phyloP scores from a whole-genome alignment of 257 asterid species.

The Perilla frutescens region DNA sequence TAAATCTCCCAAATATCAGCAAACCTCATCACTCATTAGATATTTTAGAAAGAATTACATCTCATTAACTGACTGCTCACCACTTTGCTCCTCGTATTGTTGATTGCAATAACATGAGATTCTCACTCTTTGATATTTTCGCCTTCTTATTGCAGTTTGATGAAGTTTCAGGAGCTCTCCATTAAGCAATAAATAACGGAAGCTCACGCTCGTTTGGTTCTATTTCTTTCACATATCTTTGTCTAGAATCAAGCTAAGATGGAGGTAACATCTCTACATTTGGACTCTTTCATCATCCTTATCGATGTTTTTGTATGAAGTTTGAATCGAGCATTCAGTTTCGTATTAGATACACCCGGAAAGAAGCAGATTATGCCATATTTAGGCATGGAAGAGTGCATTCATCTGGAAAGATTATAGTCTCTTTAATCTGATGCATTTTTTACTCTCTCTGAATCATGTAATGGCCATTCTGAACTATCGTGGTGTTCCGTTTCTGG shows the following conservation, averaged over 20 bases:
- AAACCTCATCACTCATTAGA: too few relatives aligned
- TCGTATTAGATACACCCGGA: background rate
- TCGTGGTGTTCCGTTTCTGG: background rate
- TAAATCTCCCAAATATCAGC: background rate
- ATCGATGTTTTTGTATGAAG: too few relatives aligned
- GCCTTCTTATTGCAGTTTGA: slow-evolving; percentile 58
- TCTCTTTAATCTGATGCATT: background rate
- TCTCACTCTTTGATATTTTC: slow-evolving; percentile 16
- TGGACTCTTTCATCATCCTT: too few relatives aligned
- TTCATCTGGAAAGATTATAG: background rate
- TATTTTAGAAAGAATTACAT: background rate
- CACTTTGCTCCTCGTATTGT: background rate
- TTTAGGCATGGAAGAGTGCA: background rate
- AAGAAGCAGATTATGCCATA: background rate
- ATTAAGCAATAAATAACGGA: slow-evolving; percentile 26
- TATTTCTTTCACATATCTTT: background rate
- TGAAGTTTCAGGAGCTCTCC: slow-evolving; percentile 72
- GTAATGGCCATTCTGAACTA: background rate
- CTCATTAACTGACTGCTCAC: background rate
- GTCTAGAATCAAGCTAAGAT: background rate
- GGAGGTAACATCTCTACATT: background rate
- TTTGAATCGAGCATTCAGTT: too few relatives aligned
- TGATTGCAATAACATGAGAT: slow-evolving; percentile 10
- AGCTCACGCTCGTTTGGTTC: slow-evolving; percentile 3
- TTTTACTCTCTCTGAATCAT: background rate